These are phyloP conservation scores for Potentilla sterilis DNA, from an alignment of 306 rosid genomes.

Conservation along the genomic window DNA sequence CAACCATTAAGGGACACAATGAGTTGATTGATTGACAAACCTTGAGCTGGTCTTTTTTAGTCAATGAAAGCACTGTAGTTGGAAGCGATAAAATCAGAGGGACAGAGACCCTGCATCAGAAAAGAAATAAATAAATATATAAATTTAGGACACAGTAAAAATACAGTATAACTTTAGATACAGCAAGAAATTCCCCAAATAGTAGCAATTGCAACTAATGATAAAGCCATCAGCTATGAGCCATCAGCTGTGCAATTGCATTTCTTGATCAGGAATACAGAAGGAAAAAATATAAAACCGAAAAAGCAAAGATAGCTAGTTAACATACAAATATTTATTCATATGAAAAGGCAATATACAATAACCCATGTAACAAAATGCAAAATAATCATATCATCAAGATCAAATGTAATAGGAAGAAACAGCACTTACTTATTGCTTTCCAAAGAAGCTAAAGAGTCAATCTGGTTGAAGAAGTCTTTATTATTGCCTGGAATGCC, in stretches of 20 bases:
- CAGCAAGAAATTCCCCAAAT: not conserved
- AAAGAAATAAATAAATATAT: constrained; percentile 25
- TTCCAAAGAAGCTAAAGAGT: constrained; percentile 77
- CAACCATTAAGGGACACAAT: not conserved
- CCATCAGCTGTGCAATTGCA: not conserved
- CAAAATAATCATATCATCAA: not conserved
- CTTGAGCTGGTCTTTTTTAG: constrained; percentile 75
- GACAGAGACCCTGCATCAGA: constrained; percentile 62
- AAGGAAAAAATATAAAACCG: not conserved
- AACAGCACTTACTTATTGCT: constrained; percentile 59
- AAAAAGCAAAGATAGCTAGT: not conserved
- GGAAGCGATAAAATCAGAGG: constrained; percentile 88
- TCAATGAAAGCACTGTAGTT: constrained; percentile 75
- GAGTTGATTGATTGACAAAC: constrained; percentile 36
- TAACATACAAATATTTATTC: not conserved
- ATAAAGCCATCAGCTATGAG: not conserved
- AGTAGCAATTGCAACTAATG: not conserved
- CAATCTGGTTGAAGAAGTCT: constrained; percentile 86
- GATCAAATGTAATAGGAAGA: constrained; percentile 3
- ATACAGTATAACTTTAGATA: not conserved
- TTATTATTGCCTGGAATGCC: constrained; percentile 93
- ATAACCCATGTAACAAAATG: not conserved
- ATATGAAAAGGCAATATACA: not conserved
- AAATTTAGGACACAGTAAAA: not conserved
- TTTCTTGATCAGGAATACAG: not conserved